Evolutionary conservation across 2,329 filamentous ascomycete genomes (phyloP), one percentile per base, ranked within the genome.

Genomic region (Triangularia verruculosa): DNA sequence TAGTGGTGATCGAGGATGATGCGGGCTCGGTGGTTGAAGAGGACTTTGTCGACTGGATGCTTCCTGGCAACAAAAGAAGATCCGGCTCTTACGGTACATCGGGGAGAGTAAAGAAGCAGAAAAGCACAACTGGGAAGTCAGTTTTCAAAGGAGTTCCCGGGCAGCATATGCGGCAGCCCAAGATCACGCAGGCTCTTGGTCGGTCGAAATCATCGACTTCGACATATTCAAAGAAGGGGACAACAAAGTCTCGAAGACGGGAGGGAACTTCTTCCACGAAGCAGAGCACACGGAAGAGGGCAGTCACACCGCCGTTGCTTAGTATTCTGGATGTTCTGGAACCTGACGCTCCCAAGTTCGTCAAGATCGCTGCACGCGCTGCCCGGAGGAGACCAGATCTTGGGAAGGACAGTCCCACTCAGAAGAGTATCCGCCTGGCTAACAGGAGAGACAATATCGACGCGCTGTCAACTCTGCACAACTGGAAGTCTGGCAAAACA

Each of bases 261-360:
- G 12, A 30, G 39, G 25, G 53, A 2, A 58, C 22, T 9, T 47
- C 57, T 15, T 55, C 62, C 2, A 58, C 61, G 27, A 59, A 69
- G 63, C 55, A 66, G 54, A 47, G 39, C 15, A 22, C 57, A 5
- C 67, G 54, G 54, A 64, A 62, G 25, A 61, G 64, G 28, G 63
- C 63, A 7, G 51, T 13, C 5, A 68, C 69, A 1, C 75, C 82
- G n/a, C 83, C 84, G 3, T 74, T 72, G 20, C 77, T 89, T 20
- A 83, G 86, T 67, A 87, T 89, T 61, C 71, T 89, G n/a, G 86
- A 89, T 72, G 80, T 87, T 22, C 77, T 83, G 53, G 80, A 83
- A 65, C 72, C 77, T 1, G 70, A 78, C 63, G 83, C 85, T 0
- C 87, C 87, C 1, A 74, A 72, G 1, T 89, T 89, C 66, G 74